A percentile compares a stretch with the other conserved stretches of the same genome.
phyloP scores from a whole-genome alignment of 345 rosid genomes.

The Cardiospermum halicacabum region DNA sequence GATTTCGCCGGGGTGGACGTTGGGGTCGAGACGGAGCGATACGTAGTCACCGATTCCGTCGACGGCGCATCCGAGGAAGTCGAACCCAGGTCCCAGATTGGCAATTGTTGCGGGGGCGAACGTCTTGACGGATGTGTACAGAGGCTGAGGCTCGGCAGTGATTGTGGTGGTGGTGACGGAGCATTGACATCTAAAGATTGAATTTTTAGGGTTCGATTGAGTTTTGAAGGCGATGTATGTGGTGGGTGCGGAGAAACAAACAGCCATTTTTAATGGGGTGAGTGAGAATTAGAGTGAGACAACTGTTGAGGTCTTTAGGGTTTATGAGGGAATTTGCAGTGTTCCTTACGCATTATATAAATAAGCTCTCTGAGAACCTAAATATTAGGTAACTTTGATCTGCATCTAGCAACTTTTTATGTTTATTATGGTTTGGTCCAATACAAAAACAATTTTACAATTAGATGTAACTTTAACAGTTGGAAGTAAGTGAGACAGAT shows the following conservation, averaged over 20 bases:
- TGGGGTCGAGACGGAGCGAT: constrained; percentile 51
- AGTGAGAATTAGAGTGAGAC: not conserved
- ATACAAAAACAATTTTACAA: no score
- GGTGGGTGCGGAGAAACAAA: constrained; percentile 37
- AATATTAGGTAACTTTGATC: no score
- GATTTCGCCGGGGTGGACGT: constrained; percentile 65
- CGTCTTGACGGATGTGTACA: constrained; percentile 67
- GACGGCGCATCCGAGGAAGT: constrained; percentile 86
- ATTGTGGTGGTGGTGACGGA: constrained; percentile 37
- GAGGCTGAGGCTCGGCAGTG: constrained; percentile 59
- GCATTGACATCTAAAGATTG: constrained; percentile 43
- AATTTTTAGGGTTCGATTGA: constrained; percentile 12
- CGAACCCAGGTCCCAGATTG: constrained; percentile 87
- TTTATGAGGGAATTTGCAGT: not conserved
- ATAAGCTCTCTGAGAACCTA: no score
- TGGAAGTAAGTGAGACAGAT: no score
- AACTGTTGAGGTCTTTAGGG: not conserved
- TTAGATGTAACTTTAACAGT: no score
- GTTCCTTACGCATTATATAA: no score
- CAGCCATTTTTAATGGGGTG: constrained; percentile 26
- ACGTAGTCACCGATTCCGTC: constrained; percentile 78
- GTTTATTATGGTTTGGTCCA: no score
- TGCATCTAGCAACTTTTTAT: no score
- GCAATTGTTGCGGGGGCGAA: constrained; percentile 93
- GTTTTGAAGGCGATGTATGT: not conserved